phyloP scores from a whole-genome alignment of 2,329 filamentous ascomycete species.

The Pseudofabraea citricarpa region DNA sequence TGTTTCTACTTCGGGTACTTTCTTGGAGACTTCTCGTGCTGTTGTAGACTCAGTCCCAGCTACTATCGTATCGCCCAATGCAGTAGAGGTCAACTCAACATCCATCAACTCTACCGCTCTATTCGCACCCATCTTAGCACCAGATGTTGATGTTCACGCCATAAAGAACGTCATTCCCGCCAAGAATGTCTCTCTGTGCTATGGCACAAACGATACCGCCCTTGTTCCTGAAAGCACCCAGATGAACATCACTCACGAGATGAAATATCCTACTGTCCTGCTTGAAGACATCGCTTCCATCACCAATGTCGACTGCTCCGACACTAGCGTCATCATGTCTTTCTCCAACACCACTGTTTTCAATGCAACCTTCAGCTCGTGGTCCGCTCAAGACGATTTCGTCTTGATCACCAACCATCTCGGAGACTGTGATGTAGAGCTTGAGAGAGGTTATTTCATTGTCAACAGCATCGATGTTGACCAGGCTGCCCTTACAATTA shows the following conservation, averaged over 20 bases:
- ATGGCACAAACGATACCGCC: constrained; percentile 9
- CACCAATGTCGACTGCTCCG: constrained; percentile 25
- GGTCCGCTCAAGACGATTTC: constrained; percentile 22
- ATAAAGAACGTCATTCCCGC: constrained; percentile 8
- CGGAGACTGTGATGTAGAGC: constrained; percentile 34
- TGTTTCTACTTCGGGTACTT: no score
- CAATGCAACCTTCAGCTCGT: constrained; percentile 14
- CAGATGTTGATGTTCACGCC: constrained; percentile 8
- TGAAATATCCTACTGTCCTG: constrained; percentile 26
- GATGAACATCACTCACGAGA: constrained; percentile 23
- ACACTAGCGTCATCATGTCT: constrained; percentile 17
- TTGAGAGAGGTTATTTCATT: constrained; percentile 35
- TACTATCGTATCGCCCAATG: no score
- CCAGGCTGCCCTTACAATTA: constrained; percentile 23
- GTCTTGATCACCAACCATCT: constrained; percentile 38
- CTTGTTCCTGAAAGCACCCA: neutral
- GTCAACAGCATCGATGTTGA: constrained; percentile 26
- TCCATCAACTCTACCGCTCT: neutral
- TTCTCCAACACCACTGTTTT: constrained; percentile 24
- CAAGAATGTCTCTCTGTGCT: constrained; percentile 13
- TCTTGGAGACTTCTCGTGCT: no score
- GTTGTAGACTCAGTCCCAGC: no score
- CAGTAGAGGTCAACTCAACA: no score
- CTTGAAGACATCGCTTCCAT: constrained; percentile 28
- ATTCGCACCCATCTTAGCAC: constrained; percentile 10